A percentile compares a stretch with the other conserved stretches of the same genome.
These are phyloP conservation scores for Aspergillus sp. DNA, from an alignment of 2,329 filamentous ascomycete genomes.

Conservation along the genomic window DNA sequence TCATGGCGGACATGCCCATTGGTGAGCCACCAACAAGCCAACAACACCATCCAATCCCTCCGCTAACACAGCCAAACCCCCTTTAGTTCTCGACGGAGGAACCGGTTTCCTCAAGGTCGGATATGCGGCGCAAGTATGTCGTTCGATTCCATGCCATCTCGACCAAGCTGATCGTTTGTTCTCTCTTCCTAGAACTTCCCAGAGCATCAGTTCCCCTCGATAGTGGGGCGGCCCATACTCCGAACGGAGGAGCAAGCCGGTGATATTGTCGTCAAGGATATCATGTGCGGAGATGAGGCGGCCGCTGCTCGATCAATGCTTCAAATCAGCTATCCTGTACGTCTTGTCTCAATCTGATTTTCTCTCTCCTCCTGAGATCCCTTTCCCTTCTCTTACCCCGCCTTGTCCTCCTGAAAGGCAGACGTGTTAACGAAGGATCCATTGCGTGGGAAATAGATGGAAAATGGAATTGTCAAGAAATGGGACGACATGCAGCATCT, in stretches of 20 bases:
- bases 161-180: conserved; percentile 5
- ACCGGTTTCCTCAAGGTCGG: conserved; percentile 99
- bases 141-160: too few species aligned
- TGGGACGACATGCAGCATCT: conserved; percentile 99
- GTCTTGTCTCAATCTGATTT: conserved; percentile 18
- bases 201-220: conserved; percentile 96
- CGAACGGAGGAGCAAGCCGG: conserved; percentile 86
- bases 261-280: conserved; percentile 81
- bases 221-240: conserved; percentile 95
- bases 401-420: conserved; percentile 9
- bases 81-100: conserved; percentile 93
- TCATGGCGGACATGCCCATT: conserved; percentile 48
- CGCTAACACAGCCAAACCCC: conserved; percentile 23
- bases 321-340: conserved; percentile 90
- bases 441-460: conserved; percentile 61
- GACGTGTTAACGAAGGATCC: conserved; percentile 15
- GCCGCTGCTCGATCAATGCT: conserved; percentile 94
- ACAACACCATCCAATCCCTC: conserved; percentile 8
- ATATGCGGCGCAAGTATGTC: conserved; percentile 78
- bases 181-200: conserved; percentile 76
- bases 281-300: conserved; percentile 99
- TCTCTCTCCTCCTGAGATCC: neutral
- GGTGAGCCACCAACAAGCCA: conserved; percentile 27
- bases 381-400: conserved; percentile 10
- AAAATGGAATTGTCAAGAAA: conserved; percentile 98